These are phyloP conservation scores for Elsinoe perseae DNA, from an alignment of 2,329 filamentous ascomycete species.

Conservation along the genomic window DNA sequence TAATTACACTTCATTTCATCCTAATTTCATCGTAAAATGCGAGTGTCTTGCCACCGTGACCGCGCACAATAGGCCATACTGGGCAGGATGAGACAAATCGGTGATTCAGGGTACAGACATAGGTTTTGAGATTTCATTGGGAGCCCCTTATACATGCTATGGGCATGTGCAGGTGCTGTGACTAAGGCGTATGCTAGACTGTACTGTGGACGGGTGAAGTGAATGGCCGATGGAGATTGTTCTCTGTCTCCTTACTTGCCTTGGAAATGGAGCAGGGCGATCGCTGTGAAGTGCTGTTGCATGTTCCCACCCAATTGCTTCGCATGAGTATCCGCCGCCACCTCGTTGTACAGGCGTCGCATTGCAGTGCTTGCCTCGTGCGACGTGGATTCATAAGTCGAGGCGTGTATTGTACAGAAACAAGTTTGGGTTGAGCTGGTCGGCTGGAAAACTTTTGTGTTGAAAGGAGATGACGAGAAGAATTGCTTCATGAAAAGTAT, in stretches of 20 bases:
- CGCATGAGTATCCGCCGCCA: too few relatives aligned
- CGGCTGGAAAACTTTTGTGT: too few relatives aligned
- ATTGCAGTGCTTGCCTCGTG: too few relatives aligned
- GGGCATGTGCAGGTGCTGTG: not conserved
- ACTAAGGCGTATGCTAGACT: not conserved
- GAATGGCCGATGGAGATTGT: not conserved
- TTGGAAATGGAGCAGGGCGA: not conserved
- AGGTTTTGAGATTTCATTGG: not conserved
- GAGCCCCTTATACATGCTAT: not conserved
- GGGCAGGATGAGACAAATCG: not conserved
- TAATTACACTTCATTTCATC: not conserved
- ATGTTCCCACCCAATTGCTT: not conserved
- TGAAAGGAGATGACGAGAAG: too few relatives aligned
- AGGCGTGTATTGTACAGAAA: too few relatives aligned
- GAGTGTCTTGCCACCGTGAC: too few relatives aligned
- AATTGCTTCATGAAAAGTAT: too few relatives aligned
- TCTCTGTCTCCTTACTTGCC: not conserved
- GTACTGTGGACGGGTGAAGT: not conserved
- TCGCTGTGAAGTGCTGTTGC: not conserved
- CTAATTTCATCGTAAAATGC: too few relatives aligned
- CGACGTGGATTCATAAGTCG: too few relatives aligned
- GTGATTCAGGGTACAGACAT: not conserved
- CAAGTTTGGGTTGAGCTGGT: too few relatives aligned
- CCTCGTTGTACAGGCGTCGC: too few relatives aligned
- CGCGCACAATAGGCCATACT: too few relatives aligned